Conservation (phyloP, 768 basidiomycete genomes). For the Chalciporus sphaerocephalus region DNA sequence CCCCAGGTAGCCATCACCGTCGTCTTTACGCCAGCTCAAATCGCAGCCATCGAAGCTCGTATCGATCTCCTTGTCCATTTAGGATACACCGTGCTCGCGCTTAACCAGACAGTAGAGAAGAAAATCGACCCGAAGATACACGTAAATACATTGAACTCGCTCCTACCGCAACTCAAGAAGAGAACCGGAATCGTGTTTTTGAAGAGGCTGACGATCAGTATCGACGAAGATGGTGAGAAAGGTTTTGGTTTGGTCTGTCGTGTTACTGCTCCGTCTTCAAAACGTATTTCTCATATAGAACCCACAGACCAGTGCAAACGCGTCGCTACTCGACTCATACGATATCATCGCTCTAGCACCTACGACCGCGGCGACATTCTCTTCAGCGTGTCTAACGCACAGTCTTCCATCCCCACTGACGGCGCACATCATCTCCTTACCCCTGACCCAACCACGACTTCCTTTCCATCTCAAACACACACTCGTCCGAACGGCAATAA, state of each 20-base stretch:
- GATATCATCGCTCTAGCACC: constrained; percentile 77
- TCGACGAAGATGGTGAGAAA: constrained; percentile 83
- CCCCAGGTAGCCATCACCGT: constrained; percentile 34
- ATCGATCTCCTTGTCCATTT: constrained; percentile 72
- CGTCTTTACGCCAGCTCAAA: constrained; percentile 51
- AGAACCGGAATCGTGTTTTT: constrained; percentile 61
- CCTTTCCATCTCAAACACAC: constrained; percentile 84
- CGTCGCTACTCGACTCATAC: constrained; percentile 56
- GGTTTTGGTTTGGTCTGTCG: constrained; percentile 70
- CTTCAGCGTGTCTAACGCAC: constrained; percentile 76
- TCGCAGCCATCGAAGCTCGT: constrained; percentile 54
- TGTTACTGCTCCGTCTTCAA: background rate
- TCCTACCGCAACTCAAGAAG: constrained; percentile 57
- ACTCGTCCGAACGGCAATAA: constrained; percentile 71
- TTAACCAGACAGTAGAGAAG: constrained; percentile 69
- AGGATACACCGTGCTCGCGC: constrained; percentile 79
- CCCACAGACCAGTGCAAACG: constrained; percentile 65
- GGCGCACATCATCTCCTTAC: constrained; percentile 76
- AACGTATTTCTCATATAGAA: background rate
- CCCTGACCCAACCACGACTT: constrained; percentile 71
- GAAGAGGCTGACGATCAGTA: constrained; percentile 73
- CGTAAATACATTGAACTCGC: constrained; percentile 54
- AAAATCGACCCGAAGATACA: constrained; percentile 71
- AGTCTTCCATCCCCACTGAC: constrained; percentile 71
- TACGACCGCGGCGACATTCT: constrained; percentile 67